Evolutionary conservation across 345 rosid genomes (phyloP).

Genomic region (Ceriops zippeliana): DNA sequence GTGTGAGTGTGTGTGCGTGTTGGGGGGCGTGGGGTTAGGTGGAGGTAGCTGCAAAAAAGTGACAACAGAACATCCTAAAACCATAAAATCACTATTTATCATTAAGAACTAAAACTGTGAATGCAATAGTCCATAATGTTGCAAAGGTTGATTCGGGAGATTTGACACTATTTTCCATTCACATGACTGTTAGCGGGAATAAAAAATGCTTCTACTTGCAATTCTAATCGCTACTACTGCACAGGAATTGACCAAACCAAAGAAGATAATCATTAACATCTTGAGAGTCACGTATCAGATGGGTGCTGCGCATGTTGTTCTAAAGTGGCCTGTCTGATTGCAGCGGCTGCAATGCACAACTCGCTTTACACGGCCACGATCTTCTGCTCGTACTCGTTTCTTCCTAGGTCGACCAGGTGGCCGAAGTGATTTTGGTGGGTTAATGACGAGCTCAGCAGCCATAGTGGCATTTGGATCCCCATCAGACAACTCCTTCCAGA

Average conservation of each 20-base stretch:
- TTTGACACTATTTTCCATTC: not conserved
- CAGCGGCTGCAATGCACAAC: constrained; percentile 97
- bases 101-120: not conserved
- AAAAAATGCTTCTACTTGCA: constrained; percentile 22
- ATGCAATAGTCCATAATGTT: constrained; percentile 12
- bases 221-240: constrained; percentile 28
- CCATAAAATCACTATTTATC: too few relatives aligned
- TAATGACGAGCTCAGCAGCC: constrained; percentile 40
- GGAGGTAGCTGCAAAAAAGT: not conserved
- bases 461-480: constrained; percentile 47
- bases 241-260: constrained; percentile 8
- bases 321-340: constrained; percentile 92
- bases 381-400: constrained; percentile 80
- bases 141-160: constrained; percentile 6
- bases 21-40: not conserved
- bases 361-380: constrained; percentile 69
- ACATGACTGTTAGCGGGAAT: constrained; percentile 1
- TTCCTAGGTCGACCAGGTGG: constrained; percentile 92
- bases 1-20: not conserved
- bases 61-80: too few relatives aligned
- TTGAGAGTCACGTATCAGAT: constrained; percentile 31
- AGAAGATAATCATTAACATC: not conserved
- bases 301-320: constrained; percentile 93
- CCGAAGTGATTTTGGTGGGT: constrained; percentile 76
- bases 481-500: constrained; percentile 71